Percentiles rank a stretch among this genome's conserved stretches.
phyloP scores from a whole-genome alignment of 208 protist species.

The Crithidia mellificae region DNA sequence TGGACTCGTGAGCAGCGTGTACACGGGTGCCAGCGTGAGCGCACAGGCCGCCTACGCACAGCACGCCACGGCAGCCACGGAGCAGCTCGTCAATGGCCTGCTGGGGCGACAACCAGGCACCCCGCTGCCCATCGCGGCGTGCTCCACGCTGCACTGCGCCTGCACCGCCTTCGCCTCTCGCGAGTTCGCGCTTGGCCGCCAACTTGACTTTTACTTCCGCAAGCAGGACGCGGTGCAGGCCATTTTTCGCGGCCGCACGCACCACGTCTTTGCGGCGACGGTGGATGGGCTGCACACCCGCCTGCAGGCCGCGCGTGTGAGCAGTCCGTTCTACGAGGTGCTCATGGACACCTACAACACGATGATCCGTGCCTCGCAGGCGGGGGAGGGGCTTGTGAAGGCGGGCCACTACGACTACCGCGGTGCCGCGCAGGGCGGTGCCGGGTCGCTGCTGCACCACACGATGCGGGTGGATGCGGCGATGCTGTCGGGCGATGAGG shows the following conservation, averaged over 20 bases:
- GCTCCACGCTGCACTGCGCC: slow-evolving; percentile 53
- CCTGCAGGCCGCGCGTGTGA: slow-evolving; percentile 32
- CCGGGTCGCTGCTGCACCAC: slow-evolving; percentile 46
- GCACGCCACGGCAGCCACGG: slow-evolving; percentile 60
- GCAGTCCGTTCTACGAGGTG: slow-evolving; percentile 77
- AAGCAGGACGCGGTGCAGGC: slow-evolving; percentile 63
- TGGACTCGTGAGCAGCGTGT: slow-evolving; percentile 83
- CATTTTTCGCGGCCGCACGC: slow-evolving; percentile 40
- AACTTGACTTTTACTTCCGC: slow-evolving; percentile 78
- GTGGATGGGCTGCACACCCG: slow-evolving; percentile 69
- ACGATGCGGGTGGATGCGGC: slow-evolving; percentile 64
- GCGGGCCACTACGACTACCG: slow-evolving; percentile 60
- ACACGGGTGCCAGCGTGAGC: slow-evolving; percentile 50
- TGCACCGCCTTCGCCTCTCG: slow-evolving; percentile 61
- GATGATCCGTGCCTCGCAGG: slow-evolving; percentile 66
- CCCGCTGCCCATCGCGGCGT: slow-evolving; percentile 53
- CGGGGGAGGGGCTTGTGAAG: slow-evolving; percentile 71
- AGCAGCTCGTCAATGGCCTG: slow-evolving; percentile 40
- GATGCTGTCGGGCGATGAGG: slow-evolving; percentile 68
- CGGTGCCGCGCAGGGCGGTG: background rate
- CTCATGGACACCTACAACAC: slow-evolving; percentile 88
- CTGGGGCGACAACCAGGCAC: slow-evolving; percentile 36
- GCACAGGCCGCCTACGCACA: slow-evolving; percentile 75
- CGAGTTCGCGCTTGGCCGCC: slow-evolving; percentile 80
- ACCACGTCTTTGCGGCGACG: slow-evolving; percentile 38